phyloP scores from a whole-genome alignment of 2,329 filamentous ascomycete species.

The Pleurostoma richardsiae region DNA sequence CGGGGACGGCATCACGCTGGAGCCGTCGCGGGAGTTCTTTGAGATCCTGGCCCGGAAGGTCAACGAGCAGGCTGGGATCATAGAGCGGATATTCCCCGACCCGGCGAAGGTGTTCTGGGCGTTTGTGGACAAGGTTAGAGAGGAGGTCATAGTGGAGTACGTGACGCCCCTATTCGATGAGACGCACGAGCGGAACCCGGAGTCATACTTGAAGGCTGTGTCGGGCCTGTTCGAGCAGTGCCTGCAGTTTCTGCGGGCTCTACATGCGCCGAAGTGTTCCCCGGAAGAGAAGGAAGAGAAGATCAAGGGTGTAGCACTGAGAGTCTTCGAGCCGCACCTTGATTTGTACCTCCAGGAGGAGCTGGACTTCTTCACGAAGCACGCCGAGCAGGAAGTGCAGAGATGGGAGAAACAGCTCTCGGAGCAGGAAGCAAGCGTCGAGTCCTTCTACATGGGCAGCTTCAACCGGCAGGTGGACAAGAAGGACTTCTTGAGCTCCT shows the following conservation, averaged over 20 bases:
- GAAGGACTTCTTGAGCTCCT: constrained; percentile 90
- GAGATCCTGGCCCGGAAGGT: constrained; percentile 67
- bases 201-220: constrained; percentile 78
- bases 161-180: constrained; percentile 82
- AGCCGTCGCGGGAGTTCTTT: constrained; percentile 80
- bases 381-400: constrained; percentile 71
- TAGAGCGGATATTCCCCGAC: constrained; percentile 77
- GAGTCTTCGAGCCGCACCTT: constrained; percentile 86
- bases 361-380: constrained; percentile 74
- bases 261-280: constrained; percentile 62
- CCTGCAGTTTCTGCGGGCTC: constrained; percentile 67
- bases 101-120: constrained; percentile 66
- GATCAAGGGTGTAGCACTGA: constrained; percentile 61
- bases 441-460: constrained; percentile 94
- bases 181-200: constrained; percentile 68
- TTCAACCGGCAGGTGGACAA: constrained; percentile 93
- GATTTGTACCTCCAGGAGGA: constrained; percentile 92
- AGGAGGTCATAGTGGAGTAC: constrained; percentile 84
- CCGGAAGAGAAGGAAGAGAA: constrained; percentile 57
- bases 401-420: constrained; percentile 89
- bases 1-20: constrained; percentile 65
- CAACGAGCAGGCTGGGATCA: constrained; percentile 75
- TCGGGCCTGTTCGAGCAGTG: constrained; percentile 86
- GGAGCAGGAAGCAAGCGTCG: constrained; percentile 83
- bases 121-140: constrained; percentile 76